Evolutionary conservation across 2,329 filamentous ascomycete species (phyloP).

Genomic region (Fusarium nelsonii): DNA sequence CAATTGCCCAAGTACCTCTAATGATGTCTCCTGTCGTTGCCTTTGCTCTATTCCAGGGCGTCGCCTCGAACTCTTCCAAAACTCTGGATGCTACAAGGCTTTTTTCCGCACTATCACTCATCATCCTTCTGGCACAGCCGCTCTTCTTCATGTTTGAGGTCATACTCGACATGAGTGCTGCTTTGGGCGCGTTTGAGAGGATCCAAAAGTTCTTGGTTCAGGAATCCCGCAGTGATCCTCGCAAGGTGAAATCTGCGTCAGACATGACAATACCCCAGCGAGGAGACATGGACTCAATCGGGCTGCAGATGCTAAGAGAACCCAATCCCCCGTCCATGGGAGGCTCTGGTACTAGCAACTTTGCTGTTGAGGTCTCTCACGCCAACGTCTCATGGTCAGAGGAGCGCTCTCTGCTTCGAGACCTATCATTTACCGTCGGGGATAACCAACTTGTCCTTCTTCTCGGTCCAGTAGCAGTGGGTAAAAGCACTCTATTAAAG

Average conservation of each 20-base stretch:
- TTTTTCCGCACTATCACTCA: conserved; percentile 59
- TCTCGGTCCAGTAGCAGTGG: conserved; percentile 59
- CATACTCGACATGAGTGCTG: conserved; percentile 54
- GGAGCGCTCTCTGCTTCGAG: conserved; percentile 45
- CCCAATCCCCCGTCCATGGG: accelerated
- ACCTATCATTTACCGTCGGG: conserved; percentile 52
- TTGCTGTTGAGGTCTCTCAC: conserved; percentile 30
- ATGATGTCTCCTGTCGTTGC: conserved; percentile 55
- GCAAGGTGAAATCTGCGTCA: conserved; percentile 2
- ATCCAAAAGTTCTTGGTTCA: conserved; percentile 55
- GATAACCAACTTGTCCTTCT: conserved; percentile 54
- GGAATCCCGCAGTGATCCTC: conserved; percentile 47
- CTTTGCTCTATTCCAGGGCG: conserved; percentile 55
- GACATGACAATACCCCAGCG: background rate
- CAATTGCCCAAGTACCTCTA: conserved; percentile 52
- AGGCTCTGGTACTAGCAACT: no score
- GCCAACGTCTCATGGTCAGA: conserved; percentile 55
- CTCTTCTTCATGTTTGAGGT: conserved; percentile 56
- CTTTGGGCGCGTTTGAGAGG: conserved; percentile 56
- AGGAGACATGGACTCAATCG: background rate
- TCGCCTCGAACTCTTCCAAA: conserved; percentile 45
- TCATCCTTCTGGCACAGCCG: conserved; percentile 55
- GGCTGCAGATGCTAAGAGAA: conserved; percentile 15
- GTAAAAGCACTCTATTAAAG: conserved; percentile 60
- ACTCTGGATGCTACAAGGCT: conserved; percentile 52